phyloP scores from a whole-genome alignment of 306 rosid species.

The Mucuna pruriens region DNA sequence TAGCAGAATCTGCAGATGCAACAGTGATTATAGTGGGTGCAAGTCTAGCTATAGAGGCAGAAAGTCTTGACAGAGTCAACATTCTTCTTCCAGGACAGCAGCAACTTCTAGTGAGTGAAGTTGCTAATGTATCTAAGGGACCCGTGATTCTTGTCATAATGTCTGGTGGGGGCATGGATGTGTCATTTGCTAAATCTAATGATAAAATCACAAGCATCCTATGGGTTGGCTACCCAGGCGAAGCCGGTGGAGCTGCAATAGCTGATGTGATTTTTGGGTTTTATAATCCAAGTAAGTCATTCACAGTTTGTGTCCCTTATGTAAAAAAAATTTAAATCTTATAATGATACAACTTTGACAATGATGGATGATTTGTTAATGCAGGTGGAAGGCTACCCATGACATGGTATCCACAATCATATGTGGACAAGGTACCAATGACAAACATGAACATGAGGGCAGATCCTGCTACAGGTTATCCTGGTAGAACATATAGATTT shows the following conservation, averaged over 20 bases:
- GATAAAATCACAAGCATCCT: constrained; percentile 85
- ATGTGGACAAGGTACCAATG: constrained; percentile 86
- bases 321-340: not conserved
- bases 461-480: constrained; percentile 72
- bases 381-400: constrained; percentile 97
- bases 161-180: constrained; percentile 98
- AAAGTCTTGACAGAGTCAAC: constrained; percentile 77
- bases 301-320: not conserved
- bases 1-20: constrained; percentile 93
- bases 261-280: constrained; percentile 90
- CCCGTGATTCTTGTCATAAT: constrained; percentile 90
- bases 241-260: constrained; percentile 98
- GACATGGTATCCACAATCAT: constrained; percentile 99
- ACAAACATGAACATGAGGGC: constrained; percentile 98
- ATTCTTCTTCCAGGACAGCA: constrained; percentile 93
- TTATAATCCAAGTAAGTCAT: constrained; percentile 80
- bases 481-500: constrained; percentile 86
- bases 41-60: constrained; percentile 82
- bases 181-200: constrained; percentile 77
- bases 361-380: constrained; percentile 19
- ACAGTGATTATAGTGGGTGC: constrained; percentile 83
- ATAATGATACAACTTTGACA: constrained; percentile 11
- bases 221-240: constrained; percentile 99
- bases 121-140: constrained; percentile 85
- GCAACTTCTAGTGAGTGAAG: constrained; percentile 64